These are phyloP conservation scores for Colletotrichum navitas DNA, from an alignment of 2,329 filamentous ascomycete species.

Conservation along the genomic window DNA sequence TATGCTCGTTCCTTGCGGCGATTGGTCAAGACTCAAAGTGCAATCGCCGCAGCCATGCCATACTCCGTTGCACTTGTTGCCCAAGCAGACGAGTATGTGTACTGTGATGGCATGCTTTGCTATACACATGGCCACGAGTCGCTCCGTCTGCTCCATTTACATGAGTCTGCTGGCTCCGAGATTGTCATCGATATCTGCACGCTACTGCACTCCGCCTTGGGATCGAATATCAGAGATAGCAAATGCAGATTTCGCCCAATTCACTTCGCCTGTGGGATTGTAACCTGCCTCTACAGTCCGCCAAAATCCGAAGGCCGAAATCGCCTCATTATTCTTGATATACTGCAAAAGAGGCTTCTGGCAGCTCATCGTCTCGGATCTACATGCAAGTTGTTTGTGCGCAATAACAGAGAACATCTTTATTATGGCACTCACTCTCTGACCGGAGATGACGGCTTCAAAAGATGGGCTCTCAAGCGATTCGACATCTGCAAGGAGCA, in stretches of 20 bases:
- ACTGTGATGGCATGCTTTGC: slow-evolving; percentile 73
- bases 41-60: slow-evolving; percentile 71
- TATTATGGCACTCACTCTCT: slow-evolving; percentile 76
- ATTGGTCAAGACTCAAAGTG: slow-evolving; percentile 70
- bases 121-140: slow-evolving; percentile 63
- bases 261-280: slow-evolving; percentile 67
- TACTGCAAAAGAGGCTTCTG: slow-evolving; percentile 54
- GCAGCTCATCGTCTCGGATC: slow-evolving; percentile 58
- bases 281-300: slow-evolving; percentile 69
- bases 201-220: slow-evolving; percentile 15
- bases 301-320: slow-evolving; percentile 51
- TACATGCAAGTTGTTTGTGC: slow-evolving; percentile 72
- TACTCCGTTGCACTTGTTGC: slow-evolving; percentile 72
- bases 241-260: slow-evolving; percentile 66
- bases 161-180: slow-evolving; percentile 62
- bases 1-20: slow-evolving; percentile 69
- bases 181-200: slow-evolving; percentile 61
- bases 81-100: slow-evolving; percentile 71
- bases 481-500: slow-evolving; percentile 58
- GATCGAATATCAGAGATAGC: slow-evolving; percentile 41
- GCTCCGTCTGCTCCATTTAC: slow-evolving; percentile 72
- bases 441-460: slow-evolving; percentile 64
- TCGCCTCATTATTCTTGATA: slow-evolving; percentile 67
- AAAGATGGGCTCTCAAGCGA: slow-evolving; percentile 72
- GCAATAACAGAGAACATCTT: slow-evolving; percentile 71